phyloP scores from a whole-genome alignment of 2,329 filamentous ascomycete species.

The Epichloe hybrida region DNA sequence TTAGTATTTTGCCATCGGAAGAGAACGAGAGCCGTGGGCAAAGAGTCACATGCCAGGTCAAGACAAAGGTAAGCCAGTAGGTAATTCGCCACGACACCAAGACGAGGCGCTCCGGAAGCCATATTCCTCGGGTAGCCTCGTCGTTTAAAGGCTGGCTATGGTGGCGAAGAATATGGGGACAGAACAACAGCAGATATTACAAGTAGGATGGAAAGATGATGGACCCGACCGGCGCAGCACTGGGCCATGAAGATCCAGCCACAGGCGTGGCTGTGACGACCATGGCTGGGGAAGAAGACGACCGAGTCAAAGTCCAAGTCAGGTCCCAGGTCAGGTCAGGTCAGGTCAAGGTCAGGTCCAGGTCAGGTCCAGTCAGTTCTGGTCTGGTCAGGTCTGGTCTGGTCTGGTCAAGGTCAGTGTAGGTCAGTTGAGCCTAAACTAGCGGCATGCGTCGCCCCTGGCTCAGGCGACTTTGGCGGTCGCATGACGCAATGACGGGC shows the following conservation, averaged over 20 bases:
- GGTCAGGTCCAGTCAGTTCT: no score
- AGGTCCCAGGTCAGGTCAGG: no score
- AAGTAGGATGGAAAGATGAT: slow-evolving; percentile 63
- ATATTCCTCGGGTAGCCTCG: slow-evolving; percentile 63
- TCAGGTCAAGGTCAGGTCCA: not conserved
- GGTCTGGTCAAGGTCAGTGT: no score
- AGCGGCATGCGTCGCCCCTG: not conserved
- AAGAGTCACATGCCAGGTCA: slow-evolving; percentile 61
- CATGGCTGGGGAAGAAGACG: not conserved
- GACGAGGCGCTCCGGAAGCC: slow-evolving; percentile 66
- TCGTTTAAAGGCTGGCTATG: no score
- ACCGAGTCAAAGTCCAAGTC: no score
- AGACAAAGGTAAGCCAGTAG: slow-evolving; percentile 91
- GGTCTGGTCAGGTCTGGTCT: no score
- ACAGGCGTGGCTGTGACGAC: not conserved
- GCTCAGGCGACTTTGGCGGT: not conserved
- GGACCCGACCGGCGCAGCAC: slow-evolving; percentile 58
- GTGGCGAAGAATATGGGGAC: slow-evolving; percentile 93
- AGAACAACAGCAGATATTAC: slow-evolving; percentile 55
- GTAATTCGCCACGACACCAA: slow-evolving; percentile 87
- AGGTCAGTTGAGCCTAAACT: not conserved
- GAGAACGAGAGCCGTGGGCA: not conserved
- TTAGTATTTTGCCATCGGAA: not conserved
- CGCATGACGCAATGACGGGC: slow-evolving; percentile 7
- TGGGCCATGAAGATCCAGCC: no score